Conservation (phyloP, 345 rosid genomes). For the Heritiera littoralis region DNA sequence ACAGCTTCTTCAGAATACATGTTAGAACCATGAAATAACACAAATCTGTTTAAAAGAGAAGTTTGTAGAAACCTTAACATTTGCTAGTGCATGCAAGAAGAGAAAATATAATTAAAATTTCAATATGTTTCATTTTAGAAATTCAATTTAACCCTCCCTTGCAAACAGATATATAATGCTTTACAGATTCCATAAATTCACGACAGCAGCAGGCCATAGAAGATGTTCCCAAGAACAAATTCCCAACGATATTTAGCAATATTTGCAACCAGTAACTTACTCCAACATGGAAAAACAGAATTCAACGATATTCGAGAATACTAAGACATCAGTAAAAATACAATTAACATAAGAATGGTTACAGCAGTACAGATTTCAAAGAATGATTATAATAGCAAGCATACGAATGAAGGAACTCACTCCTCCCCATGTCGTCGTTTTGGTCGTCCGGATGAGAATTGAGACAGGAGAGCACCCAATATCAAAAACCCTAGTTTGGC, state of each 20-base stretch:
- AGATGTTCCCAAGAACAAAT: too few species aligned
- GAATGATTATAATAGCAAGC: background rate
- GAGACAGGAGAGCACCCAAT: too few species aligned
- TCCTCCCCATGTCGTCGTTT: constrained; percentile 13
- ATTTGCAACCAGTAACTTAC: too few species aligned
- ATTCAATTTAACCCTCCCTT: background rate
- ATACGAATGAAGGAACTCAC: background rate
- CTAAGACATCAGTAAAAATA: background rate
- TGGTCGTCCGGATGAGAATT: background rate
- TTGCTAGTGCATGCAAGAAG: background rate
- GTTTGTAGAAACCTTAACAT: too few species aligned
- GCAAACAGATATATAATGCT: background rate
- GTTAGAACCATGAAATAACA: background rate
- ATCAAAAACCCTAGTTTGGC: background rate
- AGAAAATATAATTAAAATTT: background rate
- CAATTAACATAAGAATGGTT: background rate
- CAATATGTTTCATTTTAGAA: background rate
- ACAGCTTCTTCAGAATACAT: background rate
- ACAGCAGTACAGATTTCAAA: background rate
- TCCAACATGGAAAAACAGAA: too few species aligned
- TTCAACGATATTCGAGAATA: background rate
- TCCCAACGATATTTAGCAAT: too few species aligned
- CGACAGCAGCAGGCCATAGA: too few species aligned
- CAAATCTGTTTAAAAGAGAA: background rate
- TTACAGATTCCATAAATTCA: background rate